Base-by-base conservation (phyloP, 805 yeast species). In the Sugiyamaella floridensis region DNA sequence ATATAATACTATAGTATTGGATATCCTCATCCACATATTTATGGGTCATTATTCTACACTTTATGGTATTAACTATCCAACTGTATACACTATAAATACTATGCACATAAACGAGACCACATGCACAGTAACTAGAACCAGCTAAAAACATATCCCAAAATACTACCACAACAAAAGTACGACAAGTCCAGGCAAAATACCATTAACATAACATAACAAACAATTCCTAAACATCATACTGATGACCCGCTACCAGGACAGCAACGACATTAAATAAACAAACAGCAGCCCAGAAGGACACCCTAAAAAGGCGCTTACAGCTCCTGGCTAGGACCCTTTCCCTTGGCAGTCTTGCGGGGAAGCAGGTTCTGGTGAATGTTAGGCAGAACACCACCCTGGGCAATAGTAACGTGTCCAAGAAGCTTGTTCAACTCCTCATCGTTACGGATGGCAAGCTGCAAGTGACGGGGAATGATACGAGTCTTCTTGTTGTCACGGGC, bases 311-410 rank as follows among this genome's bases (percentile, higher is more conserved):
- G 43, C 34, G 49, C 57, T 65, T 68, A 68, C 52, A 68, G 63
- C 66, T 68, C 72, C 65, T 69, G 72, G 63, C 70, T 66, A 52
- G 71, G 70, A 65, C 66, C 67, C 57, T 65, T 63, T 60, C 60
- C 60, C 70, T 67, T 68, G 62, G 64, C 63, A 48, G 69, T 58
- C 67, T 69, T 70, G 79, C 85, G 80, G 73, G 92, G 90, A 68
- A 90, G 83, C 74, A 90, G 84, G 79, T 85, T 84, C 76, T 84
- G 89, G 78, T 88, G 96, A 71, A 89, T 87, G 84, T 89, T 88
- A 79, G 97, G 97, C 75, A 90, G 82, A 67, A 92, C 97, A 87
- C 97, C 97, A 85, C 97, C 97, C 77, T 89, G 95, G 63, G 97
- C 97, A 68, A 90, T 92, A 61, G 97, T 90, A 62, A 92, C 99